Evolutionary conservation across 495 filamentous ascomycete genomes (phyloP).

Genomic region (Aspergillus wentii): DNA sequence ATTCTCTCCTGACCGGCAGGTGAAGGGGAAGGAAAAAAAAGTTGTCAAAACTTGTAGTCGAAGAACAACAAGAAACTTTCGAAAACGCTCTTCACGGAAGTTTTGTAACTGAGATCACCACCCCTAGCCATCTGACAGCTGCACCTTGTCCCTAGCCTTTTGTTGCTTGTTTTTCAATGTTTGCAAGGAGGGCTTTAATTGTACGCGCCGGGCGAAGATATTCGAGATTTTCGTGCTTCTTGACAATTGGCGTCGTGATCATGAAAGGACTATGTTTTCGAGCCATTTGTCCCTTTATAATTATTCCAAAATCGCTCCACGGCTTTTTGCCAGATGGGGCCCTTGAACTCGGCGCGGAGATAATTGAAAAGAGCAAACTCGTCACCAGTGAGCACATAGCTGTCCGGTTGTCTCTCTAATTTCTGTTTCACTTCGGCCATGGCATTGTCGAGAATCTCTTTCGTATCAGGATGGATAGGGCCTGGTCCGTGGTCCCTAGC

Average conservation of each 20-base stretch:
- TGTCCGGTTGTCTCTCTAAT: slow-evolving; percentile 51
- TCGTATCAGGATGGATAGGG: slow-evolving; percentile 46
- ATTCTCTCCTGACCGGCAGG: too few relatives aligned
- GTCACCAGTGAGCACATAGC: slow-evolving; percentile 60
- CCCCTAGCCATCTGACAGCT: too few relatives aligned
- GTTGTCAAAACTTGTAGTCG: too few relatives aligned
- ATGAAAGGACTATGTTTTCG: slow-evolving; percentile 18
- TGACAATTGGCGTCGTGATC: background rate
- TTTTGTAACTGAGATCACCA: too few relatives aligned
- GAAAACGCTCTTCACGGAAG: too few relatives aligned
- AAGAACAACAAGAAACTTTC: too few relatives aligned
- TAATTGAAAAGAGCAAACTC: slow-evolving; percentile 79
- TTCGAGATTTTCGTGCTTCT: background rate
- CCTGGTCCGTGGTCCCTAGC: slow-evolving; percentile 61
- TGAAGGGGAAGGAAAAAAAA: too few relatives aligned
- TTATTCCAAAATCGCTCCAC: slow-evolving; percentile 48
- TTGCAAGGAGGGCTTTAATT: background rate
- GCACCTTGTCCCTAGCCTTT: too few relatives aligned
- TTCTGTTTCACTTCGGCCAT: slow-evolving; percentile 57
- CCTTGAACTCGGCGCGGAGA: slow-evolving; percentile 55
- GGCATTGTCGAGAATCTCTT: slow-evolving; percentile 49
- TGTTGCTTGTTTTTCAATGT: too few relatives aligned
- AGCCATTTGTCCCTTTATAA: slow-evolving; percentile 23
- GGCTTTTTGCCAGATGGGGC: slow-evolving; percentile 35
- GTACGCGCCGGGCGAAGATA: background rate